Percentiles rank a stretch among this genome's conserved stretches.
Conservation (phyloP, 2,329 filamentous ascomycete genomes). For the Cladobotryum mycophilum region DNA sequence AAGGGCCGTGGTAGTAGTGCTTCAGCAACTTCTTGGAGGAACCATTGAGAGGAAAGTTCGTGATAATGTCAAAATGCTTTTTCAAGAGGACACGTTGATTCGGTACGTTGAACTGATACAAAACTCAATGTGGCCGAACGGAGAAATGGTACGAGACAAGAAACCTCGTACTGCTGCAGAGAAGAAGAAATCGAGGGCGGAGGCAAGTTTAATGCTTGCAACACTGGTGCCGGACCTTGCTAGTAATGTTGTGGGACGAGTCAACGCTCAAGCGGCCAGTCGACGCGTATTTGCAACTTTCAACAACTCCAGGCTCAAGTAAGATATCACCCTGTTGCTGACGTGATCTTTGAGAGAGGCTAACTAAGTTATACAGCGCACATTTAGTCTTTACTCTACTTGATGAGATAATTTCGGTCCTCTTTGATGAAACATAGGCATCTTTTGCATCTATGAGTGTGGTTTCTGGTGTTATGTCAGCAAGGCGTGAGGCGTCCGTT, state of each 20-base stretch:
- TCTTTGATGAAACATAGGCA: slow-evolving; percentile 46
- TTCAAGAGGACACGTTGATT: slow-evolving; percentile 72
- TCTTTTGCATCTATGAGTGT: not conserved
- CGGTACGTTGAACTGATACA: slow-evolving; percentile 69
- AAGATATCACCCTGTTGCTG: slow-evolving; percentile 32
- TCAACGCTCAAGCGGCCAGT: slow-evolving; percentile 86
- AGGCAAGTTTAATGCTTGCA: slow-evolving; percentile 82
- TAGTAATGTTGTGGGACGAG: slow-evolving; percentile 84
- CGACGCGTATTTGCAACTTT: slow-evolving; percentile 83
- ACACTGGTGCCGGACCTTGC: slow-evolving; percentile 87
- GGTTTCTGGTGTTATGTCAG: not conserved
- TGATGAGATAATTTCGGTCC: slow-evolving; percentile 60
- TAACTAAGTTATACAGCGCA: slow-evolving; percentile 39
- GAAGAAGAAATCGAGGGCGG: slow-evolving; percentile 72
- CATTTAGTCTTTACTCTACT: slow-evolving; percentile 66
- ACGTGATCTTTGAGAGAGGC: slow-evolving; percentile 3
- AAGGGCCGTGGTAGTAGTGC: slow-evolving; percentile 87
- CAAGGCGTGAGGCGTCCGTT: slow-evolving; percentile 11
- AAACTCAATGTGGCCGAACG: slow-evolving; percentile 77
- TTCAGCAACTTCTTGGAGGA: slow-evolving; percentile 91
- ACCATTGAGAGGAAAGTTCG: slow-evolving; percentile 95
- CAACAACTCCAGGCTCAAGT: slow-evolving; percentile 89
- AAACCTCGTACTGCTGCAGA: slow-evolving; percentile 60
- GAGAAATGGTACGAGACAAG: slow-evolving; percentile 44
- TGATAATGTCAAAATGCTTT: slow-evolving; percentile 67